Evolutionary conservation across 768 basidiomycete species (phyloP).

Genomic region (Trametopsis cervina): DNA sequence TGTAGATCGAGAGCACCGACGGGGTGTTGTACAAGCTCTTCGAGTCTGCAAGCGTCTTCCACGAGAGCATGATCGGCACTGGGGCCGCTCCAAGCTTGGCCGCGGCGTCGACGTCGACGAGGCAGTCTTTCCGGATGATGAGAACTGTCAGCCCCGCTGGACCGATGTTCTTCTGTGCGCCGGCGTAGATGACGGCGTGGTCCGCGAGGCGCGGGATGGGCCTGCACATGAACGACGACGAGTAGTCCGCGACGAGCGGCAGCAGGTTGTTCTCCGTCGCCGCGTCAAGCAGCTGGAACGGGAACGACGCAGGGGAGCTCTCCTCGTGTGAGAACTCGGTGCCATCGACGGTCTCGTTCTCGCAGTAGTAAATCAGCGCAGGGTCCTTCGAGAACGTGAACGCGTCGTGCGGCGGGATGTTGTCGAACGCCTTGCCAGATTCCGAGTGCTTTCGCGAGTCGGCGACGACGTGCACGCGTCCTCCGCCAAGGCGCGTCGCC

Average conservation of each 20-base stretch:
- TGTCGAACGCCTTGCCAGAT: constrained; percentile 68
- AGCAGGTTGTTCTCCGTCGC: constrained; percentile 31
- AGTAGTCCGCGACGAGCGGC: constrained; percentile 92
- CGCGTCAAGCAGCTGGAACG: constrained; percentile 62
- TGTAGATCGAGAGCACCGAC: constrained; percentile 85
- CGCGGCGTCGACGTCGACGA: constrained; percentile 84
- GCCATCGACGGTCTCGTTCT: constrained; percentile 98
- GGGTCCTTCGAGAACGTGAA: constrained; percentile 78
- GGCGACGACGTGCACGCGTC: constrained; percentile 59
- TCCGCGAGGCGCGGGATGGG: constrained; percentile 83
- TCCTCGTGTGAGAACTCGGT: constrained; percentile 71
- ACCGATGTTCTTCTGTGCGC: constrained; percentile 97
- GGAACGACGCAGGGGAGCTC: constrained; percentile 62
- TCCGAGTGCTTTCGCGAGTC: constrained; percentile 58
- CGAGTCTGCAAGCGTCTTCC: constrained; percentile 74
- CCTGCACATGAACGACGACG: constrained; percentile 93
- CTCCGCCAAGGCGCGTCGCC: constrained; percentile 54
- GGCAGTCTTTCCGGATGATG: constrained; percentile 91
- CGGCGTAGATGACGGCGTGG: constrained; percentile 93
- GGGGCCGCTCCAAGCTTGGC: constrained; percentile 63
- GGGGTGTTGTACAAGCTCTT: constrained; percentile 90
- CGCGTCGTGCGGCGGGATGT: constrained; percentile 64
- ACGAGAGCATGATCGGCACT: constrained; percentile 75
- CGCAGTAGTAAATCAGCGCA: constrained; percentile 95
- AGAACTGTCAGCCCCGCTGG: constrained; percentile 90